Percentiles rank a stretch among this genome's conserved stretches.
Evolutionary conservation across 345 rosid genomes (phyloP).

Genomic region (Citropsis articulata): DNA sequence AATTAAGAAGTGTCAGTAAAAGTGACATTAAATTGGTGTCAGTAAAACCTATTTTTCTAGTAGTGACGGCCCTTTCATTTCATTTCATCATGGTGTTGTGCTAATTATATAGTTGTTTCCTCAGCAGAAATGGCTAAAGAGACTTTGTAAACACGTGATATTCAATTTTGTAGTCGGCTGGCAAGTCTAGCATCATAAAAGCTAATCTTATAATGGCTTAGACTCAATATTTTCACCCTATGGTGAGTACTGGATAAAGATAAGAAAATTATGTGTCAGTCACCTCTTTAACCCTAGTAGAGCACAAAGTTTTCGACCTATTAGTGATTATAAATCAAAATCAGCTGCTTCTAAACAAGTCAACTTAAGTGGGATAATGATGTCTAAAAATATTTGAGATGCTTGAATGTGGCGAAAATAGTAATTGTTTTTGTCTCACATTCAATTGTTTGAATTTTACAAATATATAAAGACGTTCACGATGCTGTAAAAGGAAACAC

Average conservation of each 20-base stretch:
- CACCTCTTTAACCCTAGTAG: constrained; percentile 23
- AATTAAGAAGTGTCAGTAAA: too few species aligned
- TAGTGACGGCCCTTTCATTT: too few species aligned
- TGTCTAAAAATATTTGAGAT: background rate
- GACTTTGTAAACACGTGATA: constrained; percentile 26
- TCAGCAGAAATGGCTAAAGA: constrained; percentile 25
- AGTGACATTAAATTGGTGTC: too few species aligned
- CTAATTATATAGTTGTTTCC: constrained; percentile 24
- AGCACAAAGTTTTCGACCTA: constrained; percentile 13
- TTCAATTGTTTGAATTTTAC: too few species aligned
- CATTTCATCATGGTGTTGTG: too few species aligned
- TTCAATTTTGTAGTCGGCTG: constrained; percentile 19
- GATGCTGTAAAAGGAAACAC: too few species aligned
- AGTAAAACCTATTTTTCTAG: too few species aligned
- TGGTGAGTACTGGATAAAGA: constrained; percentile 22
- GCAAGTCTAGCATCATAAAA: background rate
- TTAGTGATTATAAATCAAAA: constrained; percentile 13
- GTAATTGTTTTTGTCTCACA: too few species aligned
- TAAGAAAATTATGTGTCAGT: constrained; percentile 20
- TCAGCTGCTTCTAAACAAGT: background rate
- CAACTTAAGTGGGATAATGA: constrained; percentile 12
- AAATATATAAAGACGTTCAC: too few species aligned
- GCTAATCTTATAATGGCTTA: background rate
- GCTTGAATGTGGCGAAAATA: too few species aligned
- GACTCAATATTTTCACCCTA: constrained; percentile 31